Evolutionary conservation across 2,329 filamentous ascomycete genomes (phyloP).

Genomic region (Alternaria ventricosa): DNA sequence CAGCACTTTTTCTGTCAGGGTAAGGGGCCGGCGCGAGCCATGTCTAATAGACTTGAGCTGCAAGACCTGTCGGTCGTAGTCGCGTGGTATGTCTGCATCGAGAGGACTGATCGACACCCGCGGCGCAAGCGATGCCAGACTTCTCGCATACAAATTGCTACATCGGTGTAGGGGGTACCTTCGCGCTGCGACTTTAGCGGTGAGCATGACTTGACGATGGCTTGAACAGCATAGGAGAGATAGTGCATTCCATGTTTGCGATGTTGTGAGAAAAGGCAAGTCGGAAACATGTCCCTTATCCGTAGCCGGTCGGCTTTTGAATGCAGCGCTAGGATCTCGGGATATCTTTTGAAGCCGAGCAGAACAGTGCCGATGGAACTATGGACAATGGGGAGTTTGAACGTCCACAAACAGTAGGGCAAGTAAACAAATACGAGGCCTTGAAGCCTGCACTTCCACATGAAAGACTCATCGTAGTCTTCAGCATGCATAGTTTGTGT

Average conservation of each 20-base stretch:
- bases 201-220: neutral
- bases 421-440: neutral
- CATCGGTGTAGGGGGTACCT: neutral
- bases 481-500: neutral
- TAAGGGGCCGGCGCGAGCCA: constrained; percentile 23
- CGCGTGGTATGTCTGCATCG: constrained; percentile 8
- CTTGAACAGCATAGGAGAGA: neutral
- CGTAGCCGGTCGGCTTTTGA: neutral
- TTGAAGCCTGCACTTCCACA: neutral
- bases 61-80: constrained; percentile 15
- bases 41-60: constrained; percentile 15
- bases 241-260: neutral
- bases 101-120: constrained; percentile 20
- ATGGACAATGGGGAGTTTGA: neutral
- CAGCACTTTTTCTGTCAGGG: neutral
- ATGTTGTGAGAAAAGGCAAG: neutral
- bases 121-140: constrained; percentile 11
- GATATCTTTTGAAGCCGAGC: neutral
- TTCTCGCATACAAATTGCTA: neutral
- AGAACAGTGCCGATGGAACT: neutral
- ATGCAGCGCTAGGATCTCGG: neutral
- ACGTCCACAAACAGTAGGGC: neutral
- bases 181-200: neutral
- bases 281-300: neutral
- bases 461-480: neutral